Percentiles rank a stretch among this genome's conserved stretches.
These are phyloP conservation scores for Rhizophagus sp. DNA, from an alignment of 192 early-diverging fungal species.

Conservation along the genomic window DNA sequence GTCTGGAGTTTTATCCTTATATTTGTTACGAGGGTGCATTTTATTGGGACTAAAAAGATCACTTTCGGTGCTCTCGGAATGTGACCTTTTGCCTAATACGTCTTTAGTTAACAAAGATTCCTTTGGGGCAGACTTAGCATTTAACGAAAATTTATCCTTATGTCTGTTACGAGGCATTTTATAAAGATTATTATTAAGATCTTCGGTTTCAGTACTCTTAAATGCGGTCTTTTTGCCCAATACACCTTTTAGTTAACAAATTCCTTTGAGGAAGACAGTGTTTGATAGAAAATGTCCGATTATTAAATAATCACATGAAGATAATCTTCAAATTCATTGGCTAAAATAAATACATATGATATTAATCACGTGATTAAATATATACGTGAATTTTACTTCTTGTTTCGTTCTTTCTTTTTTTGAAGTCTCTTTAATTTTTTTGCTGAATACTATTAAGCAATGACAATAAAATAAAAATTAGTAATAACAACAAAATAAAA, in stretches of 20 bases:
- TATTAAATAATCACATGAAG: background rate
- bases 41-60: background rate
- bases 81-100: background rate
- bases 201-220: background rate
- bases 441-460: constrained; percentile 16
- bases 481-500: too few species aligned
- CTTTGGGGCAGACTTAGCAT: too few species aligned
- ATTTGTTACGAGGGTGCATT: constrained; percentile 67
- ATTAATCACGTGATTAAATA: too few species aligned
- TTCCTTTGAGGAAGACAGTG: background rate
- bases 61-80: background rate
- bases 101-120: background rate
- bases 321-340: too few species aligned
- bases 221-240: background rate
- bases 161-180: constrained; percentile 64
- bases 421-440: constrained; percentile 27
- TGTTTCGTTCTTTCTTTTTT: constrained; percentile 11
- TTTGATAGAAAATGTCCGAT: background rate
- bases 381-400: background rate
- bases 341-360: too few species aligned
- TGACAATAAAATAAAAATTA: background rate
- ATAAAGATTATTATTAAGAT: background rate
- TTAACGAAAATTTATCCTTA: constrained; percentile 46
- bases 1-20: constrained; percentile 54
- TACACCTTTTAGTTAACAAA: background rate